Evolutionary conservation across 192 early-diverging fungal species (phyloP), one percentile per base, ranked within the genome.

Genomic region (Gaertneriomyces sp.): DNA sequence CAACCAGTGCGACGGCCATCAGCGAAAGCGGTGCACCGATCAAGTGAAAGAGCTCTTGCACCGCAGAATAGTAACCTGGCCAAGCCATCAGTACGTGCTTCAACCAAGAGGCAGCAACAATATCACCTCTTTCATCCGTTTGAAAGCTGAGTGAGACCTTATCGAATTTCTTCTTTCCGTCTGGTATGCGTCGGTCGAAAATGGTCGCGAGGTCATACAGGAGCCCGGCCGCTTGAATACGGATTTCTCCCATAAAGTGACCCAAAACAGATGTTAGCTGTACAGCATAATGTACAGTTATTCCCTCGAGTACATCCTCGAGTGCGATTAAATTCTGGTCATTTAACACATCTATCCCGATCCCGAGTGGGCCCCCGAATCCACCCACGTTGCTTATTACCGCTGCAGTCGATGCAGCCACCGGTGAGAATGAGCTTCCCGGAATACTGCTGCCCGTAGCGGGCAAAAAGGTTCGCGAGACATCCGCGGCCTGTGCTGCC

Each of bases 1-100:
- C 73, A n/a, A 85, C 77, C 11, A 85, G 42, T 9, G 82, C 69
- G 19, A 85, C 71, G 2, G 68, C 70, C 76, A 85, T 80, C 17
- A 45, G 43, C n/a, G 69, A 67, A 5, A 85, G 58, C 4, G 75
- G 51, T 12, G 68, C 56, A 14, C 75, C 83, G 40, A 84, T 77
- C 53, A 61, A 58, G 41, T 77, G 66, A 49, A 83, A 83, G 16
- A 83, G 62, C 42, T 83, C 75, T 46, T 79, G 81, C 0, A 82
- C 70, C 0, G 76, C 58, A 6, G 59, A 47, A 54, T 80, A 68
- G 46, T 65, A 76, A 3, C 76, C 80, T 76, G 38, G 14, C 54
- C 54, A 56, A 4, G 54, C 38, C 54, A 56, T 56, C 5, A 51
- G n/a, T 51, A 20, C 49, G 20, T 50, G 12, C 12, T 69, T 6